Conservation (phyloP, 768 basidiomycete species). For the Amyloporia xantha region DNA sequence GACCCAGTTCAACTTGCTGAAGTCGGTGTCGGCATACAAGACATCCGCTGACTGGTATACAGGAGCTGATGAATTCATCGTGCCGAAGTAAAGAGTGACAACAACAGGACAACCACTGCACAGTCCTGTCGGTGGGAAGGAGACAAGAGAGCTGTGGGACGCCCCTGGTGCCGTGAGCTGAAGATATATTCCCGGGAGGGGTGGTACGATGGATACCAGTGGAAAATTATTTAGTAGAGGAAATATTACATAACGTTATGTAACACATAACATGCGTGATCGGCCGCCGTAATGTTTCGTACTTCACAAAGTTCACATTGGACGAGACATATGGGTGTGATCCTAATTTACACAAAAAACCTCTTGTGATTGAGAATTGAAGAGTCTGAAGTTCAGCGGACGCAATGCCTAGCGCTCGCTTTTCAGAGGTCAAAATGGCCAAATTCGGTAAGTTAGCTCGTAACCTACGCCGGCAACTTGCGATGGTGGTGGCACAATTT, state of each 20-base stretch:
- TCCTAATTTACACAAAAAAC: too few species aligned
- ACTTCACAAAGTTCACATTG: too few species aligned
- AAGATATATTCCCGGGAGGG: not conserved
- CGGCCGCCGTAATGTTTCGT: too few species aligned
- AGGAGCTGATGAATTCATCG: conserved; percentile 20
- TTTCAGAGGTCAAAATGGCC: too few species aligned
- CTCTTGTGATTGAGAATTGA: too few species aligned
- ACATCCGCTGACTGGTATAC: conserved; percentile 27
- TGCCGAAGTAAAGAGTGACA: conserved; percentile 1
- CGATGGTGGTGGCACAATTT: too few species aligned
- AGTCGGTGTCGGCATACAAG: conserved; percentile 55
- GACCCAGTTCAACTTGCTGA: conserved; percentile 54
- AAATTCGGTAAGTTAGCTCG: too few species aligned
- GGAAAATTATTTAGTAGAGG: not conserved
- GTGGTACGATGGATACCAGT: conserved; percentile 2
- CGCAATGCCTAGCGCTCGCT: too few species aligned
- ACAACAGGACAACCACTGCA: not conserved
- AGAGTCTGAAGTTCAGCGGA: too few species aligned
- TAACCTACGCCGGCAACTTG: too few species aligned
- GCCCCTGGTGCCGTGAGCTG: not conserved
- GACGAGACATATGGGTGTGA: too few species aligned
- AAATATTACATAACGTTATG: not conserved
- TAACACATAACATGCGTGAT: too few species aligned
- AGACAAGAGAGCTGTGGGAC: not conserved
- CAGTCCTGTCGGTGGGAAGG: not conserved